A percentile compares a stretch with the other conserved stretches of the same genome.
These are phyloP conservation scores for Rhizopogon roseolus DNA, from an alignment of 768 basidiomycete genomes.

Conservation along the genomic window DNA sequence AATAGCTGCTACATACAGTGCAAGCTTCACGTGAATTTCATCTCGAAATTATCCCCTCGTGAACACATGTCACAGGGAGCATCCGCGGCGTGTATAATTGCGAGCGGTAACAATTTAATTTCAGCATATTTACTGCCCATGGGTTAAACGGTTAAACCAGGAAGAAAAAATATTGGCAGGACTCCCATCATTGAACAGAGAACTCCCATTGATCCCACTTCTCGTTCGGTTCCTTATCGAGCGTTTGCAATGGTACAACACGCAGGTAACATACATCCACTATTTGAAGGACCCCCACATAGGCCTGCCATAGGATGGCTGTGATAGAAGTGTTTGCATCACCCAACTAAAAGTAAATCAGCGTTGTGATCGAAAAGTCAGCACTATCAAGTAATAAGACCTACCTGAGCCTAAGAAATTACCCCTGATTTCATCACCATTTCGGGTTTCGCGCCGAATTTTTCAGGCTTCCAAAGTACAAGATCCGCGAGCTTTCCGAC, in stretches of 20 bases:
- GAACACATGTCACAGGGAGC: too few relatives aligned
- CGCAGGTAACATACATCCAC: not conserved
- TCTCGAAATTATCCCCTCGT: too few relatives aligned
- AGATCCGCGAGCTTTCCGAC: conserved; percentile 87
- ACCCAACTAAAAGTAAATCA: conserved; percentile 62
- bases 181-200: too few relatives aligned
- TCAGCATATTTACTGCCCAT: too few relatives aligned
- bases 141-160: too few relatives aligned
- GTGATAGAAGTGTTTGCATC: conserved; percentile 94
- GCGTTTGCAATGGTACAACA: conserved; percentile 3
- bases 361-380: not conserved
- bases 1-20: too few relatives aligned
- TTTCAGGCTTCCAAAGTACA: conserved; percentile 92
- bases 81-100: too few relatives aligned
- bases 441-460: conserved; percentile 90
- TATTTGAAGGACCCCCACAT: conserved; percentile 82
- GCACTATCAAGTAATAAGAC: conserved; percentile 10
- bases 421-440: conserved; percentile 95
- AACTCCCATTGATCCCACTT: too few relatives aligned
- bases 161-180: too few relatives aligned
- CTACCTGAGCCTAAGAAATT: conserved; percentile 84
- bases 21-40: too few relatives aligned
- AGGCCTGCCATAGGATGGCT: conserved; percentile 78
- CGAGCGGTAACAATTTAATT: too few relatives aligned
- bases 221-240: not conserved